Base-by-base conservation (phyloP, 176 grass and related monocot species). In the Paspalum vaginatum region DNA sequence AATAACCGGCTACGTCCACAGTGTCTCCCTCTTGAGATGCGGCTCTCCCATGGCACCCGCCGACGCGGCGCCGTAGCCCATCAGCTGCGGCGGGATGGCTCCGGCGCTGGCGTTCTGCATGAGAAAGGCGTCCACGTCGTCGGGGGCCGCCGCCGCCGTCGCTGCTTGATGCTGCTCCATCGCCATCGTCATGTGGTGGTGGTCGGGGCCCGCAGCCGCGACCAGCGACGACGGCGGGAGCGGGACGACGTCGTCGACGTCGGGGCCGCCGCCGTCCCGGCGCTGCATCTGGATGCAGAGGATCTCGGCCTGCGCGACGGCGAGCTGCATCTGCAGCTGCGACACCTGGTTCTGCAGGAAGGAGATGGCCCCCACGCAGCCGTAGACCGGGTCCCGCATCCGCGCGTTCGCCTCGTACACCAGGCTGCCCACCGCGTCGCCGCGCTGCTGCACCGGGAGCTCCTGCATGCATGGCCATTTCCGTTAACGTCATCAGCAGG, bases 291-390 rank as follows among this genome's bases (percentile, higher is more conserved):
- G 94, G 52, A 97, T 90, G 89, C 94, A 94, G 21, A 97, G 82
- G 82, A 94, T 97, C 81, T 97, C 94, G 6, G 94, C 82, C 81
- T 94, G 91, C 32, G 94, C 94, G 51, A 97, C 89, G 18, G 91
- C 91, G 52, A 97, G 91, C 81, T 97, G 91, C 94, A 94, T 97
- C 91, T 97, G 94, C 11, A 97, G 86, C 81, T 97, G 94, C 49
- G 94, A 97, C 20, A 97, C 94, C 84, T 97, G 94, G 75, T 90
- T 91, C 74, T 97, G 91, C 53, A 97, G 71, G 85, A 85, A 94
- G 58, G 94, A 97, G 81, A 97, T 97, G 65, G 94, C 94, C 7
- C 91, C 94, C 9, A 97, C 91, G 78, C 94, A 97, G 21, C 94
- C 94, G 37, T 97, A 94, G 5, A 97, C 94, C 0, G 94, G 94